Base-by-base conservation (phyloP, 2,329 filamentous ascomycete genomes). In the Orbilia javanica region DNA sequence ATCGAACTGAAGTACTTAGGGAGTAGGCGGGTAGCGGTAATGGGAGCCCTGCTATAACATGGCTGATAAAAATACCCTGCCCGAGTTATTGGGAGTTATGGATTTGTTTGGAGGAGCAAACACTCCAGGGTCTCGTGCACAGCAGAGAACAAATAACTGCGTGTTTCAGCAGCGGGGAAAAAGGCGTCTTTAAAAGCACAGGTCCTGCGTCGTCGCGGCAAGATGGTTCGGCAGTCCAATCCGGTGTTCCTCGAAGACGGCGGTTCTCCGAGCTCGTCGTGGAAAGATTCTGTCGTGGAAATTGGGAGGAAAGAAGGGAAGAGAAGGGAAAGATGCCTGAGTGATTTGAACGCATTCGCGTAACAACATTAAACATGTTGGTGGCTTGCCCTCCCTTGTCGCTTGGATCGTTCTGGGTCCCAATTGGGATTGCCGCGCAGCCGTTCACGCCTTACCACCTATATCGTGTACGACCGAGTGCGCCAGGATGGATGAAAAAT, bases 91-190 rank as follows among this genome's bases (percentile, higher is more conserved):
- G 20, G 2, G 27, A 20, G 15, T 18, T 48, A 3, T 48, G n/a
- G 44, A 4, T 44, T 20, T 34, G 36, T 63, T 63, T 18, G 42
- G 39, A 22, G 39, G 3, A n/a, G n/a, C 39, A 64, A 64, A 48
- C 64, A 44, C 22, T 34, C 5, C 62, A 57, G 34, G 31, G 55
- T 29, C 31, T 39, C 34, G 34, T 27, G 55, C 15, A 8, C 20
- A 13, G 15, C 8, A 1, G 25, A 57, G 18, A 18, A 20, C 52
- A 57, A 57, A 57, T 60, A 34, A 68, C 66, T 69, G 66, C 66
- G 66, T 69, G 36, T 69, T 48, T 60, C 66, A 69, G 66, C 66
- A 60, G 66, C 52, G 25, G n/a, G n/a, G 13, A 48, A 39, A 44
- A 64, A n/a, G 5, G 3, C 22, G 25, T 42, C 39, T 25, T 22